Evolutionary conservation across 257 asterid genomes (phyloP).

Genomic region (Mitragyna speciosa): DNA sequence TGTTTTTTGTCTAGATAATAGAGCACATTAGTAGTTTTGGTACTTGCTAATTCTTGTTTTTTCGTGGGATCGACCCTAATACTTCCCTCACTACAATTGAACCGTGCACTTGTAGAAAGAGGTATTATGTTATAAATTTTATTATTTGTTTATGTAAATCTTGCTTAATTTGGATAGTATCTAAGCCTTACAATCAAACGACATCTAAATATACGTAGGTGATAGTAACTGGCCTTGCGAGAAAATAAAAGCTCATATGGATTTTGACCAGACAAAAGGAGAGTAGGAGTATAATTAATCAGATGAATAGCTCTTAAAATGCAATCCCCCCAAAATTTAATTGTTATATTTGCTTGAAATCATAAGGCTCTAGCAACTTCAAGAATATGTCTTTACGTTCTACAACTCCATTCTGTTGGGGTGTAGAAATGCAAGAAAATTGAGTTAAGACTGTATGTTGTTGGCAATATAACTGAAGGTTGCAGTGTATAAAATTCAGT

Average conservation of each 20-base stretch:
- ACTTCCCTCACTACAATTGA: no score
- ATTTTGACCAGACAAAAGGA: background rate
- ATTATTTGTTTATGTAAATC: no score
- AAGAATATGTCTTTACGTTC: background rate
- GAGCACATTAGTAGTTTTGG: no score
- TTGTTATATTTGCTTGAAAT: background rate
- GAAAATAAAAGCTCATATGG: slow-evolving; percentile 2
- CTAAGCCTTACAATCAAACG: no score
- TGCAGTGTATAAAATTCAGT: background rate
- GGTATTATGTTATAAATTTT: no score
- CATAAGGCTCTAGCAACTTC: background rate
- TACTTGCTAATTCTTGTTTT: no score
- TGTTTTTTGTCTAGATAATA: no score
- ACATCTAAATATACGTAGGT: background rate
- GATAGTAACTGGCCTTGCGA: background rate
- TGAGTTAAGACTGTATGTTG: background rate
- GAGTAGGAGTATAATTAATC: background rate
- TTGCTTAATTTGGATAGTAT: no score
- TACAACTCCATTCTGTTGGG: background rate
- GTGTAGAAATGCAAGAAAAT: slow-evolving; percentile 6
- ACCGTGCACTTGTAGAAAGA: no score
- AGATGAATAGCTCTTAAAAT: background rate
- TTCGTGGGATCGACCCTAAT: no score
- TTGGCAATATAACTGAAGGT: background rate
- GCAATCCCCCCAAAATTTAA: background rate